phyloP scores from a whole-genome alignment of 176 grass and related monocot species.

The Urochloa ruziziensis region DNA sequence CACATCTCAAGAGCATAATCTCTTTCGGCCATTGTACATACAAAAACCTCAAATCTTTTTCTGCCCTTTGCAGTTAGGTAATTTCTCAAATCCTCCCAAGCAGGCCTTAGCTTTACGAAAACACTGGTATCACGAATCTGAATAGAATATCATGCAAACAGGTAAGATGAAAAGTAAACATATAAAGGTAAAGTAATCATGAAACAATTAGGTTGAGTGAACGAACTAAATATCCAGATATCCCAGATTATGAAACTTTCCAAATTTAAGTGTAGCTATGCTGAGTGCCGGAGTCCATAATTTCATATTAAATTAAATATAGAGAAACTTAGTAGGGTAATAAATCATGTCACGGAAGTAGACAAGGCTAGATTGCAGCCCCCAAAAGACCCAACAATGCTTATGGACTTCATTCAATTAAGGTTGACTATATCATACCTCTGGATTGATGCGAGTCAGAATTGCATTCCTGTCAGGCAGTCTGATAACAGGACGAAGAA shows the following conservation, averaged over 20 bases:
- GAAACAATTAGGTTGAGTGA: background rate
- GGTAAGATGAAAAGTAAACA: conserved; percentile 8
- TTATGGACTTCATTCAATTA: background rate
- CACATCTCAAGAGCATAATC: conserved; percentile 99
- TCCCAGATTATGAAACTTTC: background rate
- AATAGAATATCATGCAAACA: conserved; percentile 19
- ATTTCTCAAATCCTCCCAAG: conserved; percentile 98
- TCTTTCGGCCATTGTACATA: conserved; percentile 97
- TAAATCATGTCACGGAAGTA: background rate
- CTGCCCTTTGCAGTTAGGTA: conserved; percentile 93
- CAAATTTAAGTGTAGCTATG: conserved; percentile 1
- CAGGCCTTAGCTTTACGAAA: conserved; percentile 94
- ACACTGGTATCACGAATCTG: conserved; percentile 97
- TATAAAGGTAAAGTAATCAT: conserved; percentile 13
- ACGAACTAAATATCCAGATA: background rate
- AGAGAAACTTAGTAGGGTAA: background rate
- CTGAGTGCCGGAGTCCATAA: background rate
- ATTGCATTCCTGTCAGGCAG: conserved; percentile 78
- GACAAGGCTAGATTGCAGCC: background rate
- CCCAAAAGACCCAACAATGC: background rate
- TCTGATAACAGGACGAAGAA: conserved; percentile 77
- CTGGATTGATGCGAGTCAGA: conserved; percentile 92
- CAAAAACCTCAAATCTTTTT: conserved; percentile 96
- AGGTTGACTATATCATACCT: conserved; percentile 48
- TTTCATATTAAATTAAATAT: conserved; percentile 3